Evolutionary conservation across 2,329 filamentous ascomycete genomes (phyloP).

Genomic region (Aurifilum marmelostoma): DNA sequence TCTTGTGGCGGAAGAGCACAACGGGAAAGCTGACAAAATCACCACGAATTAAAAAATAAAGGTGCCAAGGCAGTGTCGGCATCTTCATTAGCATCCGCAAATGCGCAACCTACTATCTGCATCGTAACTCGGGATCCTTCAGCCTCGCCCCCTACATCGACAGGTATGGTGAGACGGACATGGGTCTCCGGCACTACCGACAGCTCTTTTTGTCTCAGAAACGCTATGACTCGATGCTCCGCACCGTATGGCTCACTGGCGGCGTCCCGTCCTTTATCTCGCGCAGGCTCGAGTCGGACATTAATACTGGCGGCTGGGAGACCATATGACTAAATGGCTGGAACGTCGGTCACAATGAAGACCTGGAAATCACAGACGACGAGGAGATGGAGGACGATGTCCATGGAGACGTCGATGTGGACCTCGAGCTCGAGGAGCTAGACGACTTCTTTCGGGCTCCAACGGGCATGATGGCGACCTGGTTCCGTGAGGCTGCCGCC

Average conservation of each 20-base stretch:
- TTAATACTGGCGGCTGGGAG: constrained; percentile 98
- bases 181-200: constrained; percentile 83
- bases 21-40: constrained; percentile 23
- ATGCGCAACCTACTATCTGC: constrained; percentile 87
- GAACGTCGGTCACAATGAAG: constrained; percentile 12
- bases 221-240: constrained; percentile 84
- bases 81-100: constrained; percentile 96
- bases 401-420: background rate
- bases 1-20: background rate
- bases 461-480: background rate
- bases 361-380: background rate
- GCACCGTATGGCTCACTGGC: constrained; percentile 85
- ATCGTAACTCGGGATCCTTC: constrained; percentile 81
- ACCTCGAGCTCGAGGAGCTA: background rate
- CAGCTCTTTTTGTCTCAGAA: constrained; percentile 93
- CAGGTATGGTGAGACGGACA: constrained; percentile 92
- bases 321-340: constrained; percentile 55
- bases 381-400: background rate
- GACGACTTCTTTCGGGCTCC: constrained; percentile 4
- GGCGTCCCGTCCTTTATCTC: constrained; percentile 88
- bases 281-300: constrained; percentile 87
- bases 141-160: constrained; percentile 91
- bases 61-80: constrained; percentile 88
- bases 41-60: constrained; percentile 43
- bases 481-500: background rate